phyloP scores from a whole-genome alignment of 148 eudicot species.

The Rhododendron ovatum region DNA sequence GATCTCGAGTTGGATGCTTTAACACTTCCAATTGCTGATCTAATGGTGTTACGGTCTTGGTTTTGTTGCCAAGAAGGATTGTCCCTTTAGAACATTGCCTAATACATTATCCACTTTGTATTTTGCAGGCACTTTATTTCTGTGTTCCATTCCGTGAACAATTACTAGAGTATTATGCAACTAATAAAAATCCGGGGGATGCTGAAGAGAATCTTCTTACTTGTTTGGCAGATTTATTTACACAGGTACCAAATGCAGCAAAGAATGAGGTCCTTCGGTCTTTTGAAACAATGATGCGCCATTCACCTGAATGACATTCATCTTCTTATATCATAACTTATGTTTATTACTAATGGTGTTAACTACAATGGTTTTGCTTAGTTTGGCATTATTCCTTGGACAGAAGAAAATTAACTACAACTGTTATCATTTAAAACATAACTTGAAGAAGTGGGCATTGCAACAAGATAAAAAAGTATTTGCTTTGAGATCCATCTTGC shows the following conservation, averaged over 20 bases:
- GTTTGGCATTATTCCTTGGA: background rate
- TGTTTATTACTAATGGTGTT: background rate
- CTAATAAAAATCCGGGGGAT: conserved; percentile 65
- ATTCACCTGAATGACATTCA: background rate
- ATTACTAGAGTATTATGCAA: conserved; percentile 73
- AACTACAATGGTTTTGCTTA: background rate
- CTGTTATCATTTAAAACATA: background rate
- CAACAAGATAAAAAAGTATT: background rate
- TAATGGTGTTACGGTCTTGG: background rate
- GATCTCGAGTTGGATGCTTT: background rate
- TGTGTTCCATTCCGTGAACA: conserved; percentile 96
- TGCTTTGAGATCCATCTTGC: background rate
- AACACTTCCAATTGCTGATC: background rate
- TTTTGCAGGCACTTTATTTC: conserved; percentile 78
- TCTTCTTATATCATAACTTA: background rate
- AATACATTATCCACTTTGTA: conserved; percentile 13
- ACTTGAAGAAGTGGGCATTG: background rate
- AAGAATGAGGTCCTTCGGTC: conserved; percentile 3
- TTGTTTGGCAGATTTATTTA: conserved; percentile 88
- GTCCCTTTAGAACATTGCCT: background rate
- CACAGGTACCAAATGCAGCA: conserved; percentile 54
- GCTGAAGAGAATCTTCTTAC: conserved; percentile 85
- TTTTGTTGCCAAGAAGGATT: conserved; percentile 6
- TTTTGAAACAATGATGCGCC: background rate
- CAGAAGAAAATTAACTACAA: background rate